These are phyloP conservation scores for Cyberlindnera petersonii DNA, from an alignment of 805 yeast genomes.

Conservation along the genomic window DNA sequence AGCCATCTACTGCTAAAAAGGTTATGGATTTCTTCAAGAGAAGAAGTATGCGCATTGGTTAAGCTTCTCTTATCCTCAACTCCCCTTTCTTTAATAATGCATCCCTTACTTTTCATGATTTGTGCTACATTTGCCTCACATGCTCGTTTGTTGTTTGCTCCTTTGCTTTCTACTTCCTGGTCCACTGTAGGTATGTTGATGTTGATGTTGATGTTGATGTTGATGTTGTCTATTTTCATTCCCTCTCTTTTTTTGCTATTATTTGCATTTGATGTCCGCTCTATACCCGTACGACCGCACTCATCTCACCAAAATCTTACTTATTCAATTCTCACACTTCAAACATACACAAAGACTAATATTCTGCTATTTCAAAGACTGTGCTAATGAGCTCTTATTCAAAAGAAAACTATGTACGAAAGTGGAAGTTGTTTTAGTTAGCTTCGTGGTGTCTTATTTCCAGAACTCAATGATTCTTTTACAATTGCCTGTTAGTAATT, in stretches of 20 bases:
- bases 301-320: neutral
- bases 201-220: neutral
- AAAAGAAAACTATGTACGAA: neutral
- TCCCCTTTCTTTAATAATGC: neutral
- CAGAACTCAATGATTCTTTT: too few relatives aligned
- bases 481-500: too few relatives aligned
- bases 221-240: neutral
- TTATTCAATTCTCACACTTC: neutral
- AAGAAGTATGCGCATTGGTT: slow-evolving; percentile 40
- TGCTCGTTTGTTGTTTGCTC: neutral
- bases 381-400: slow-evolving; percentile 1
- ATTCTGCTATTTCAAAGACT: neutral
- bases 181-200: neutral
- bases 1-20: slow-evolving; percentile 70
- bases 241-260: neutral
- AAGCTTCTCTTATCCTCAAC: too few relatives aligned
- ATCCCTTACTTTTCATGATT: neutral
- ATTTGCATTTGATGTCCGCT: neutral
- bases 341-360: neutral
- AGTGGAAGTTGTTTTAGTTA: neutral
- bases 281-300: neutral
- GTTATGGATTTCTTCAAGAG: slow-evolving; percentile 78
- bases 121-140: neutral
- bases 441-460: neutral
- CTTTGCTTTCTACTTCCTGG: neutral